phyloP scores from a whole-genome alignment of 805 yeast species.

The Metschnikowia corniflorae region DNA sequence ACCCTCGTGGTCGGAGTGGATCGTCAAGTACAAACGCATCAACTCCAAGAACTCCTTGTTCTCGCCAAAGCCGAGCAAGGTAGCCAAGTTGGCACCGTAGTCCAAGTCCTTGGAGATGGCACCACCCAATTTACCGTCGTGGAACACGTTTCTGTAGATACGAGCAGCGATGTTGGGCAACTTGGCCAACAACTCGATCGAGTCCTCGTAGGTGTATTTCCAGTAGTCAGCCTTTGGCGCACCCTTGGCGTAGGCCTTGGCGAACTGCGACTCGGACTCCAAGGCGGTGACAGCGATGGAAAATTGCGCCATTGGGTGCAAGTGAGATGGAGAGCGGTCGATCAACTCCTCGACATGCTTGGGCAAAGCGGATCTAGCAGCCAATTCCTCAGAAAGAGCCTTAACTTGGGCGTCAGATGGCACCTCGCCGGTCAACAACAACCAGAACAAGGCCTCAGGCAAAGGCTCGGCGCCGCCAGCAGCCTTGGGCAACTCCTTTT shows the following conservation, averaged over 20 bases:
- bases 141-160: conserved; percentile 62
- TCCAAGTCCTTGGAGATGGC: conserved; percentile 52
- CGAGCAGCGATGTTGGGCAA: conserved; percentile 73
- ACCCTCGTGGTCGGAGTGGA: conserved; percentile 82
- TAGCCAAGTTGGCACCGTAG: conserved; percentile 71
- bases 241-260: conserved; percentile 68
- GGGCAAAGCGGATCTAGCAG: conserved; percentile 63
- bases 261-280: conserved; percentile 68
- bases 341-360: conserved; percentile 56
- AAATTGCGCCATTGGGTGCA: conserved; percentile 85
- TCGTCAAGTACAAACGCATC: conserved; percentile 67
- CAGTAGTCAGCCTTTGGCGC: conserved; percentile 68
- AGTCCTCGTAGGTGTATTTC: conserved; percentile 73
- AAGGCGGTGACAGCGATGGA: conserved; percentile 72
- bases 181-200: conserved; percentile 64
- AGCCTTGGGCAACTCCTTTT: conserved; percentile 57
- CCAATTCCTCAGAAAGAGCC: conserved; percentile 57
- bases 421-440: conserved; percentile 66
- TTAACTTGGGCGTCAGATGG: conserved; percentile 60
- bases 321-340: conserved; percentile 59
- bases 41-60: conserved; percentile 62
- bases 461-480: conserved; percentile 58
- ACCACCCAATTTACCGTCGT: conserved; percentile 54
- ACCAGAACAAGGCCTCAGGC: conserved; percentile 79
- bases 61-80: conserved; percentile 57